Evolutionary conservation across 345 rosid genomes (phyloP).

Genomic region (Populus tremula): DNA sequence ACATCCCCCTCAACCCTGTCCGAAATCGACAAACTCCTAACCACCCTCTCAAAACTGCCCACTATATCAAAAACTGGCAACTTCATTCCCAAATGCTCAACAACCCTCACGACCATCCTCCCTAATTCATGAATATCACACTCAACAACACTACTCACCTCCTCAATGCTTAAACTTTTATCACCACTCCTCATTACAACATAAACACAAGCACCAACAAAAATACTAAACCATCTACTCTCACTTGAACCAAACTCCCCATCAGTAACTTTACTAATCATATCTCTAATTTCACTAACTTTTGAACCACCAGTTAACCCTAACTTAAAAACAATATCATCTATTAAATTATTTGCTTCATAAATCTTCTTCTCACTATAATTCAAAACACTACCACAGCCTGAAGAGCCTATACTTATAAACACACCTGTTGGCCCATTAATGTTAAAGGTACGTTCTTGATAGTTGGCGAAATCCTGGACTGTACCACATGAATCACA

Average conservation of each 20-base stretch:
- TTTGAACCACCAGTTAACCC: slow-evolving; percentile 22
- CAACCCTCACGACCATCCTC: slow-evolving; percentile 61
- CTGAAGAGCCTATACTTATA: slow-evolving; percentile 52
- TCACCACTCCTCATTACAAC: slow-evolving; percentile 48
- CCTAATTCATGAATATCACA: slow-evolving; percentile 68
- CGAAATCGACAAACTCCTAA: slow-evolving; percentile 26
- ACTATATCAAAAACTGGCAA: slow-evolving; percentile 58
- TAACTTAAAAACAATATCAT: slow-evolving; percentile 27
- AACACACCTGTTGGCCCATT: slow-evolving; percentile 58
- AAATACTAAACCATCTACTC: slow-evolving; percentile 50
- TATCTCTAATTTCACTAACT: slow-evolving; percentile 28
- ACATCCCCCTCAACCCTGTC: slow-evolving; percentile 37
- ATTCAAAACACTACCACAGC: slow-evolving; percentile 44
- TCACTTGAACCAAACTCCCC: slow-evolving; percentile 65
- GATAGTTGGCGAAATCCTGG: slow-evolving; percentile 41
- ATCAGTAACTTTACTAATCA: slow-evolving; percentile 48
- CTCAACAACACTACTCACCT: slow-evolving; percentile 38
- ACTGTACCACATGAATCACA: slow-evolving; percentile 51
- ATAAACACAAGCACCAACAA: slow-evolving; percentile 73
- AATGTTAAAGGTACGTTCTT: slow-evolving; percentile 41
- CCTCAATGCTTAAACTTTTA: slow-evolving; percentile 48
- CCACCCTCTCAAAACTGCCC: slow-evolving; percentile 41
- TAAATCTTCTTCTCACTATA: slow-evolving; percentile 62
- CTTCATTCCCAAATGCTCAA: slow-evolving; percentile 46
- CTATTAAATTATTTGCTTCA: slow-evolving; percentile 52